phyloP scores from a whole-genome alignment of 2,329 filamentous ascomycete species.

The Calonectria fujianensis region DNA sequence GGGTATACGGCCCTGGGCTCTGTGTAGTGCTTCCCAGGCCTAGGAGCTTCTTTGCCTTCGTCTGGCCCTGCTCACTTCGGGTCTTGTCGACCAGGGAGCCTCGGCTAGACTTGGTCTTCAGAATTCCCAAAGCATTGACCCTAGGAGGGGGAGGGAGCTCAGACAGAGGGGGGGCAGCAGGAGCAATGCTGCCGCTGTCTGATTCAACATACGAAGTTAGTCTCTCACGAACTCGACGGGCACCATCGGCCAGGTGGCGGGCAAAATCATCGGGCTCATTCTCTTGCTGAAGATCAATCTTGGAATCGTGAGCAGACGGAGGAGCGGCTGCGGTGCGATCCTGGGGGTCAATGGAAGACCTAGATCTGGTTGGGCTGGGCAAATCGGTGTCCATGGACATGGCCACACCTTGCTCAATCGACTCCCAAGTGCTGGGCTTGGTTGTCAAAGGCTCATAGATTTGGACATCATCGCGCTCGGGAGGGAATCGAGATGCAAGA shows the following conservation, averaged over 20 bases:
- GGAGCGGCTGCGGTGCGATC: constrained; percentile 1
- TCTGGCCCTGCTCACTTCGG: constrained; percentile 63
- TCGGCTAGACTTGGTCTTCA: constrained; percentile 80
- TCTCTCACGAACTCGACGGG: constrained; percentile 83
- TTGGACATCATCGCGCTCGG: constrained; percentile 58
- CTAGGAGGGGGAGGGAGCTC: constrained; percentile 66
- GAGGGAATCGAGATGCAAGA: constrained; percentile 58
- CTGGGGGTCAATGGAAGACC: constrained; percentile 47
- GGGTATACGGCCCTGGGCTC: constrained; percentile 64
- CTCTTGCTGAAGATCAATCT: constrained; percentile 66
- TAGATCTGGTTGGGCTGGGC: constrained; percentile 48
- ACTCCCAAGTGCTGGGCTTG: constrained; percentile 68
- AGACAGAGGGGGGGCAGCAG: constrained; percentile 55
- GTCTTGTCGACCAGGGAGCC: constrained; percentile 76
- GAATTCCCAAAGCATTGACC: constrained; percentile 77
- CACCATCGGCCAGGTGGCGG: constrained; percentile 81
- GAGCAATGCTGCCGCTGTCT: constrained; percentile 66
- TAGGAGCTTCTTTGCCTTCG: constrained; percentile 78
- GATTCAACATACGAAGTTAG: constrained; percentile 81
- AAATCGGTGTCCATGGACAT: constrained; percentile 53
- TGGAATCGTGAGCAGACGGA: constrained; percentile 42
- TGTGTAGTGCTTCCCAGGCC: constrained; percentile 71
- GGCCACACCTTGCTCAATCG: constrained; percentile 56
- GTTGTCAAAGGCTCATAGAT: constrained; percentile 51
- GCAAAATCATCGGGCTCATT: constrained; percentile 79